Conservation (phyloP, 169 alveolate species). For the Blepharisma undulans region DNA sequence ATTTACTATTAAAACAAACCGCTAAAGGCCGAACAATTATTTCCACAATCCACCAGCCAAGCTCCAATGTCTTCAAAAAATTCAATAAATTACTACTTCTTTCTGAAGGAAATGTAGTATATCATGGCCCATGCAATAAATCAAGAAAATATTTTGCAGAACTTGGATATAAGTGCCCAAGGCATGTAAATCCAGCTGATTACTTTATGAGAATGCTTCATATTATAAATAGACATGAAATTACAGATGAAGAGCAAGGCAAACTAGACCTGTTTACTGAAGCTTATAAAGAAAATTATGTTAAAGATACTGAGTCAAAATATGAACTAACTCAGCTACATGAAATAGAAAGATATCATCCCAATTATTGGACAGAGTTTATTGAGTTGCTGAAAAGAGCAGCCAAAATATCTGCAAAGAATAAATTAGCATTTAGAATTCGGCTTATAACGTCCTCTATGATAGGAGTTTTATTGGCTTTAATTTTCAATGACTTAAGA, state of each 20-base stretch:
- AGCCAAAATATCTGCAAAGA: not conserved
- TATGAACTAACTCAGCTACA: not conserved
- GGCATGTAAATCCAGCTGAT: conserved; percentile 65
- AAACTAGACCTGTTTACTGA: not conserved
- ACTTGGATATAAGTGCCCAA: conserved; percentile 67
- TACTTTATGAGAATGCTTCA: conserved; percentile 45
- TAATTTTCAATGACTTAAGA: conserved; percentile 6
- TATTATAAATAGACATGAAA: conserved; percentile 63
- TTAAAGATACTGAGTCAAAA: not conserved
- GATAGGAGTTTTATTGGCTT: not conserved
- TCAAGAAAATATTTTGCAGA: conserved; percentile 42
- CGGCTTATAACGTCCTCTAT: not conserved
- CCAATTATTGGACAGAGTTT: not conserved
- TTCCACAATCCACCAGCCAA: conserved; percentile 83
- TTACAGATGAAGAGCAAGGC: conserved; percentile 37
- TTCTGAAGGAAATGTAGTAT: conserved; percentile 73
- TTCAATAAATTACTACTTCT: conserved; percentile 75
- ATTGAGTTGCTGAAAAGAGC: not conserved
- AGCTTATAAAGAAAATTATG: not conserved
- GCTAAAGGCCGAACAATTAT: conserved; percentile 75
- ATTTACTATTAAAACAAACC: conserved; percentile 71
- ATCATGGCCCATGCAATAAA: conserved; percentile 52
- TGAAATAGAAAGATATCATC: not conserved
- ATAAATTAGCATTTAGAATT: not conserved
- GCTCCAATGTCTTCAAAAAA: conserved; percentile 66